Evolutionary conservation across 2,329 filamentous ascomycete genomes (phyloP).

Genomic region (Zasmidium citrigriseum): DNA sequence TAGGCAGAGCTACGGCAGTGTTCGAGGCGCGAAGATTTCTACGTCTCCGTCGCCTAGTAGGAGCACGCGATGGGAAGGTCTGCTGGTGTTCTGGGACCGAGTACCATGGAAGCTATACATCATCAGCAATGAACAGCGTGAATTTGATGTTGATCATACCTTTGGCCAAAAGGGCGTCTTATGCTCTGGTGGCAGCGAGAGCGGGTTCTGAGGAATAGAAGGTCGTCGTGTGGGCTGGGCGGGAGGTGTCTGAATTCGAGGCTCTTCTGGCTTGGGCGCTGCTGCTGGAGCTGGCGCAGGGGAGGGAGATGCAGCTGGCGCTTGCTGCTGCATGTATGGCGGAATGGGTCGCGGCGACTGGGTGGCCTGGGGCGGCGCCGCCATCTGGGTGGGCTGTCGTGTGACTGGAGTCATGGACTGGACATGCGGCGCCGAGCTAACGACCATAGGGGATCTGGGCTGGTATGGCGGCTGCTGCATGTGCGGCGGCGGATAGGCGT

Average conservation of each 20-base stretch:
- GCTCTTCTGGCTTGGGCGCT: conserved; percentile 14
- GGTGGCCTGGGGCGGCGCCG: conserved; percentile 33
- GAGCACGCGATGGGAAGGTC: conserved; percentile 55
- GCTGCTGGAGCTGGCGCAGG: conserved; percentile 14
- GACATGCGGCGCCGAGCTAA: conserved; percentile 47
- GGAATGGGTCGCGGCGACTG: conserved; percentile 22
- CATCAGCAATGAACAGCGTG: conserved; percentile 6
- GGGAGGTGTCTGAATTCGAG: conserved; percentile 20
- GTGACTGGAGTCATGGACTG: conserved; percentile 51
- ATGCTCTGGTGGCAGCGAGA: conserved; percentile 19
- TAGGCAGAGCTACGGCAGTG: conserved; percentile 53
- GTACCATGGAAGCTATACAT: conserved; percentile 58
- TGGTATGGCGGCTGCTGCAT: conserved; percentile 40
- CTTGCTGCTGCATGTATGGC: conserved; percentile 21
- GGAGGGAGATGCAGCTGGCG: conserved; percentile 14
- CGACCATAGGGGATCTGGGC: conserved; percentile 44
- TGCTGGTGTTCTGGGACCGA: conserved; percentile 51
- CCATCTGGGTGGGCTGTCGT: conserved; percentile 40
- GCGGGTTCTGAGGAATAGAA: conserved; percentile 19
- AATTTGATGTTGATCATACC: conserved; percentile 8
- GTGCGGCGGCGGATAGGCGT: conserved; percentile 36
- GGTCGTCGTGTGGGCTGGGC: conserved; percentile 17
- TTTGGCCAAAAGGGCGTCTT: conserved; percentile 21
- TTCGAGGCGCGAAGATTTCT: conserved; percentile 40
- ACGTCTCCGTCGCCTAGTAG: conserved; percentile 48